Percentiles rank a stretch among this genome's conserved stretches.
These are phyloP conservation scores for Calonectria multiphialidica DNA, from an alignment of 2,329 filamentous ascomycete genomes.

Conservation along the genomic window DNA sequence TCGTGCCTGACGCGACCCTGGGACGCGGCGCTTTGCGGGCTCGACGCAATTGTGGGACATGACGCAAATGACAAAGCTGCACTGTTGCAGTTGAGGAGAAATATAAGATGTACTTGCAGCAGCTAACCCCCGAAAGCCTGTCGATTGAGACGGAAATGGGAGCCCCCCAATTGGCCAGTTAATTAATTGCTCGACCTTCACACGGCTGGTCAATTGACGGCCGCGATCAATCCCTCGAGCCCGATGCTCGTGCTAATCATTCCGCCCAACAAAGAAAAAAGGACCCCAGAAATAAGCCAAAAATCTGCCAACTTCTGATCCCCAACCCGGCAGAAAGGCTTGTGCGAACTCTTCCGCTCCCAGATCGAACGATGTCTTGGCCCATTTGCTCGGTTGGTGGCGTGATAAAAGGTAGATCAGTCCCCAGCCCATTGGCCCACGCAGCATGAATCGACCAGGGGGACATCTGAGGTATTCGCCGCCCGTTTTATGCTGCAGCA, in stretches of 20 bases:
- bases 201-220: not conserved
- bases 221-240: not conserved
- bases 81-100: not conserved
- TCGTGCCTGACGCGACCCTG: not conserved
- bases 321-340: slow-evolving; percentile 14
- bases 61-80: slow-evolving; percentile 7
- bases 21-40: not conserved
- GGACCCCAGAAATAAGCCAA: not conserved
- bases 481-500: not conserved
- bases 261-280: slow-evolving; percentile 2
- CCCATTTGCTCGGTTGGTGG: slow-evolving; percentile 8
- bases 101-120: not conserved
- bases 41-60: not conserved
- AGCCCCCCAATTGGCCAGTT: not conserved
- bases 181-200: not conserved
- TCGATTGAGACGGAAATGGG: not conserved
- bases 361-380: slow-evolving; percentile 8
- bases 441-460: not conserved
- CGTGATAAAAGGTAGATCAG: slow-evolving; percentile 9
- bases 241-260: not conserved
- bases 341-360: slow-evolving; percentile 8
- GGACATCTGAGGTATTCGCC: not conserved
- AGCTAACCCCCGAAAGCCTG: not conserved
- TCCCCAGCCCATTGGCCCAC: not conserved
- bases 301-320: not conserved